Evolutionary conservation across 768 basidiomycete species (phyloP).

Genomic region (Aureoboletus auriporus): DNA sequence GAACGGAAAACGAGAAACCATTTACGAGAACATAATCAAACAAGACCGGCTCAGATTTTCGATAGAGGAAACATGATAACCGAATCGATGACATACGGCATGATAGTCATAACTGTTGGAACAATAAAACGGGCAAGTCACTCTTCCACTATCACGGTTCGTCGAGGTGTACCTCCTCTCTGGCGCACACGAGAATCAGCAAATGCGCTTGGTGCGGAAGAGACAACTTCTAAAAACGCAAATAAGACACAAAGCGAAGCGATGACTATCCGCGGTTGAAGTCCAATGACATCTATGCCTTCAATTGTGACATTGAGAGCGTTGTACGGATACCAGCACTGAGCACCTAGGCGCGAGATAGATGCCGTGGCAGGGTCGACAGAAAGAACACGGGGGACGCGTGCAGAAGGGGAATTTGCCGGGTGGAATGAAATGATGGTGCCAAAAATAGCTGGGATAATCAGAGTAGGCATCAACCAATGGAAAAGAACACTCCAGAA

Average conservation of each 20-base stretch:
- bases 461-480: constrained; percentile 59
- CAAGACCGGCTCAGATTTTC: constrained; percentile 6
- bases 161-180: constrained; percentile 20
- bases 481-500: constrained; percentile 56
- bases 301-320: constrained; percentile 17
- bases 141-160: constrained; percentile 20
- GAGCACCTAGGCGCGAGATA: constrained; percentile 59
- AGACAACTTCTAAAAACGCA: constrained; percentile 65
- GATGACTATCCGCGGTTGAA: constrained; percentile 50
- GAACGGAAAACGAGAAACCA: constrained; percentile 1
- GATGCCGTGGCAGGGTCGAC: constrained; percentile 64
- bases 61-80: background rate
- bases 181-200: constrained; percentile 26
- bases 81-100: constrained; percentile 1
- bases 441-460: constrained; percentile 56
- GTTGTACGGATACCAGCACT: constrained; percentile 53
- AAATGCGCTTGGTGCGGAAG: constrained; percentile 39
- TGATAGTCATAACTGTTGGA: background rate
- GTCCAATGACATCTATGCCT: constrained; percentile 53
- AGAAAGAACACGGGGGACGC: constrained; percentile 21
- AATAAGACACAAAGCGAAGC: constrained; percentile 58
- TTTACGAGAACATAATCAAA: constrained; percentile 7
- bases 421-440: constrained; percentile 62
- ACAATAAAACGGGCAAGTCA: background rate
- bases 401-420: constrained; percentile 24